Evolutionary conservation across 1,284 basidiomycete genomes (phyloP), one percentile per base, ranked within the genome.

Genomic region (Amylostereum areolatum): DNA sequence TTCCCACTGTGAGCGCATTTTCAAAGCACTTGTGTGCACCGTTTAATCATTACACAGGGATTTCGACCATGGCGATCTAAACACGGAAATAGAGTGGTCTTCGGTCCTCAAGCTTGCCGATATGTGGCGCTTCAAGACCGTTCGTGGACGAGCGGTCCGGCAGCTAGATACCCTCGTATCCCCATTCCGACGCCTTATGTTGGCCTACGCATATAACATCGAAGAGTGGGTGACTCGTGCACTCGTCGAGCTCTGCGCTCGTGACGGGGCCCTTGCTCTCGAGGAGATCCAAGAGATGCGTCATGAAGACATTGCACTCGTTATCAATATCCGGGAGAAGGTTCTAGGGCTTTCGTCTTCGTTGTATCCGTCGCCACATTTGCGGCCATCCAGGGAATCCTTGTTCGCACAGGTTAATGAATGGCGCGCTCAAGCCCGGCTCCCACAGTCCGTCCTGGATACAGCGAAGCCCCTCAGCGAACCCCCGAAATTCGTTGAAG

Each of bases 261-360:
- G 41, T 11, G 7, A 12, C 25, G 41, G 12, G 41, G 10, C 41
- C 4, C 25, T 43, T 7, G 11, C 25, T 7, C 41, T 29, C 7
- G 49, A 29, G 5, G 41, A 43, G n/a, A 43, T 43, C 18, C 12
- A 11, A 7, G n/a, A 25, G 27, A 43, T 43, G 41, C 27, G 10
- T 12, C 25, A 24, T 7, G 41, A 43, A n/a, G 41, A 43, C 27
- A 29, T 43, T 7, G 41, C 41, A n/a, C 28, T 43, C 12, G 41
- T 43, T 11, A 43, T 27, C 4, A 10, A 43, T 8, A 28, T 43
- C 6, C 18, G 41, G 10, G 41, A 43, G 85, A 92, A 66, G 79
- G 83, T 57, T 25, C 37, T 12, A 12, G 12, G 12, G n/a, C 37
- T n/a, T 12, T 39, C 12, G 37, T 18, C 18, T 1, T 18, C 18